Base-by-base conservation (phyloP, 1,284 basidiomycete genomes). In the Rugosomyces carneus region DNA sequence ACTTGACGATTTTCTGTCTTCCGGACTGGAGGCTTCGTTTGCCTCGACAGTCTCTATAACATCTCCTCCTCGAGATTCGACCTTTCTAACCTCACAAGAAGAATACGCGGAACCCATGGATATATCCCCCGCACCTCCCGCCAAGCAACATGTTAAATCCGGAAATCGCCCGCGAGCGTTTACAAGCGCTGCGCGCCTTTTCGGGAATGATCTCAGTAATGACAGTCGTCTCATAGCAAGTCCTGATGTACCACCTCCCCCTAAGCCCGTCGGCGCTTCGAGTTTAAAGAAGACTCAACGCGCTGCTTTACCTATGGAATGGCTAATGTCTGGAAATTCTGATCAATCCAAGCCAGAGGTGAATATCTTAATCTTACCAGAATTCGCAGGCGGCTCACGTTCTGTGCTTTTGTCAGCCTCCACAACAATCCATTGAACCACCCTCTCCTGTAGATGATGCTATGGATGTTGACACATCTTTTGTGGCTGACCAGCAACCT, bases 41-140 rank as follows among this genome's bases (percentile, higher is more conserved):
- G 84, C 84, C 10, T 87, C 85, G 21, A 85, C 75, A 52, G 81
- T 89, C 62, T 89, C 86, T 5, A 67, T 89, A 37, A 74, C 84
- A 57, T 87, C 85, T 20, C 83, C 86, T 29, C 69, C 76, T 8
- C 71, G 65, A 41, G 67, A 73, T 21, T 56, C 66, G 46, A 58
- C 69, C 46, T 61, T 66, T 37, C 61, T 81, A 46, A 57, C 71
- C 23, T 64, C 71, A 27, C 74, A 79, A 29, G 64, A 62, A 48
- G 71, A 69, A 45, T 70, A 65, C 50, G 67, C 70, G 34, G 71
- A 79, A 51, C 75, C 82, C 3, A 89, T 89, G 86, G 86, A 89
- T 57, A 83, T 89, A 37, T 89, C 87, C 3, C 87, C 87, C 10
- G 75, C 73, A 11, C 83, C 75, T 27, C 49, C 66, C 38, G 46